phyloP scores from a whole-genome alignment of 805 yeast genomes.

The Hanseniaspora lindneri region DNA sequence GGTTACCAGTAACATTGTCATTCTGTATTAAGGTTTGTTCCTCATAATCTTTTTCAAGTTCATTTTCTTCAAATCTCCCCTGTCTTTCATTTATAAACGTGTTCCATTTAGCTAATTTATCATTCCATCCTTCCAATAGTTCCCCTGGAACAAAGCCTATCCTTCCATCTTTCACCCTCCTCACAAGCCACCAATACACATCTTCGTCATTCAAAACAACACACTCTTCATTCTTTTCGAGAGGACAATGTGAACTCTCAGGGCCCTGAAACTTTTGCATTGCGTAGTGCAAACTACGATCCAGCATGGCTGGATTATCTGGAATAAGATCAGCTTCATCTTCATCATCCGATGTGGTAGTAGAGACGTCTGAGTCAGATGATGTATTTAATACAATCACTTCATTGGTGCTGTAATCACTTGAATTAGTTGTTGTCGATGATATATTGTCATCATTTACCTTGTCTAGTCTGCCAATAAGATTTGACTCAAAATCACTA shows the following conservation, averaged over 20 bases:
- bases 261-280: constrained; percentile 81
- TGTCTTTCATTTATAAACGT: constrained; percentile 75
- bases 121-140: constrained; percentile 79
- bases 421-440: not conserved
- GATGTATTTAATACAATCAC: not conserved
- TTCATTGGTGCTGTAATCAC: constrained; percentile 6
- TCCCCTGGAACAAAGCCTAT: constrained; percentile 97
- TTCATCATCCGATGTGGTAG: constrained; percentile 17
- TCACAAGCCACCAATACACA: constrained; percentile 92
- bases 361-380: not conserved
- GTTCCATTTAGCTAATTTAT: constrained; percentile 79
- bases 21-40: no score
- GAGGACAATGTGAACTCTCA: constrained; percentile 80
- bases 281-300: constrained; percentile 76
- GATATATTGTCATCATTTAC: not conserved
- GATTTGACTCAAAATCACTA: constrained; percentile 15
- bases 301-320: constrained; percentile 54
- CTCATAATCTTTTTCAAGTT: not conserved
- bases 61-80: not conserved
- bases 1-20: no score
- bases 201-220: constrained; percentile 75
- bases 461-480: constrained; percentile 6
- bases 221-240: constrained; percentile 72
- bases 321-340: constrained; percentile 37
- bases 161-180: constrained; percentile 43